Evolutionary conservation across 257 asterid genomes (phyloP).

Genomic region (Nemophila menziesii): DNA sequence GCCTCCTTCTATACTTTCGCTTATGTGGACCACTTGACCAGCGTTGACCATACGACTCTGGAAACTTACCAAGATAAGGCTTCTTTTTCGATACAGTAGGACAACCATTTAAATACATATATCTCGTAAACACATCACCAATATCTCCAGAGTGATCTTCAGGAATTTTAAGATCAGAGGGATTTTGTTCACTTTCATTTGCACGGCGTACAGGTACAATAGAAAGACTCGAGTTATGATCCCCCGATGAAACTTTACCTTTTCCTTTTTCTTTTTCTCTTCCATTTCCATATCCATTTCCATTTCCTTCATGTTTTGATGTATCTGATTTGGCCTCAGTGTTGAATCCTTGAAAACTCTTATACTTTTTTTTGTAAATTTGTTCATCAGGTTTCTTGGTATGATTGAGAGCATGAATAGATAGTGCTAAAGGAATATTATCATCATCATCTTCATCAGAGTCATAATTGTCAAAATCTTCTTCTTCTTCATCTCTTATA

Average conservation of each 20-base stretch:
- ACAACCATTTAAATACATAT: constrained; percentile 44
- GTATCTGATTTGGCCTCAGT: constrained; percentile 13
- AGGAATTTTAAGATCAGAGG: constrained; percentile 20
- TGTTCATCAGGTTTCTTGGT: constrained; percentile 24
- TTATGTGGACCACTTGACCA: constrained; percentile 25
- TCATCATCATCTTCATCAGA: constrained; percentile 16
- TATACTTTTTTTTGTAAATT: constrained; percentile 14
- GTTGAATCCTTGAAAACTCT: constrained; percentile 9
- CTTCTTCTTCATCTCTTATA: constrained; percentile 24
- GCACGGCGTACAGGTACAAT: constrained; percentile 21
- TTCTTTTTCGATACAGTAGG: constrained; percentile 31
- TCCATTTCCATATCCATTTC: no score
- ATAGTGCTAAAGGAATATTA: constrained; percentile 40
- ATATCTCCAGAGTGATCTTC: constrained; percentile 32
- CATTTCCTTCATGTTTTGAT: constrained; percentile 9
- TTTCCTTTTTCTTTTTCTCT: no score
- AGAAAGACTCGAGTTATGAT: constrained; percentile 19
- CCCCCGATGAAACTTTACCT: not conserved
- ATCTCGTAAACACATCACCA: constrained; percentile 40
- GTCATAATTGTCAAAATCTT: no score
- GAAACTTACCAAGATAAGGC: constrained; percentile 26
- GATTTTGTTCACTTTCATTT: constrained; percentile 13
- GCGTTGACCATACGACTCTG: constrained; percentile 30
- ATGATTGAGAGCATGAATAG: constrained; percentile 73
- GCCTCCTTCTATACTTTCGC: constrained; percentile 25